Evolutionary conservation across 2,329 filamentous ascomycete species (phyloP), one percentile per base, ranked within the genome.

Genomic region (Talaromyces pinophilus): DNA sequence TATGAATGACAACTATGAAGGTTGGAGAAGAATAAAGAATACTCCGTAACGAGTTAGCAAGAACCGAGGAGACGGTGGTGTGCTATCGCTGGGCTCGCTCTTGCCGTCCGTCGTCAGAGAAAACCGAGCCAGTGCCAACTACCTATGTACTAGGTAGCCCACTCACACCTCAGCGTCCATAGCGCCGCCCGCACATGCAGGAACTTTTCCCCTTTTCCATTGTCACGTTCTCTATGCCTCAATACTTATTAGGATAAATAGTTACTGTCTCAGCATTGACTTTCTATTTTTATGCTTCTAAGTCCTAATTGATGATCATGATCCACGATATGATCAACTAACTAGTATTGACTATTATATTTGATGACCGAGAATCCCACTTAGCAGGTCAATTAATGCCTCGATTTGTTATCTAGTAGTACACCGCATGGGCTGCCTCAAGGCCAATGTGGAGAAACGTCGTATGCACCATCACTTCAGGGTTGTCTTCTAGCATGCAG

Each of bases 141-240:
- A 33, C 19, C 19, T 19, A 1, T 19, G 19, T 19, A 33, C 46
- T 48, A n/a, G 8, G 5, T 19, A 19, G 17, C 52, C 50, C 48
- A 28, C 48, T 22, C 48, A 52, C 46, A 50, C 19, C 19, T 50
- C 48, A 52, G 25, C 13, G 30, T 57, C 17, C 54, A 38, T 57
- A 57, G 54, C 54, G 54, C 33, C 30, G 54, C 54, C 54, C 30
- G 30, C 54, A 22, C 28, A 57, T 38, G 54, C 54, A 57, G 54
- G 54, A 57, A 57, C 54, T 57, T 35, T 57, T 57, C 54, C 54
- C 54, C 54, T 57, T 57, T 57, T 57, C 11, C 19, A 7, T 40
- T n/a, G 22, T 57, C 33, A 40, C 54, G 33, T 57, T 57, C 28
- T 33, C 13, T 28, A 7, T 52, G 25, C 48, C 48, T 52, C 25